A percentile compares a stretch with the other conserved stretches of the same genome.
Evolutionary conservation across 768 basidiomycete genomes (phyloP).

Genomic region (Pleurotus tuber-regium): DNA sequence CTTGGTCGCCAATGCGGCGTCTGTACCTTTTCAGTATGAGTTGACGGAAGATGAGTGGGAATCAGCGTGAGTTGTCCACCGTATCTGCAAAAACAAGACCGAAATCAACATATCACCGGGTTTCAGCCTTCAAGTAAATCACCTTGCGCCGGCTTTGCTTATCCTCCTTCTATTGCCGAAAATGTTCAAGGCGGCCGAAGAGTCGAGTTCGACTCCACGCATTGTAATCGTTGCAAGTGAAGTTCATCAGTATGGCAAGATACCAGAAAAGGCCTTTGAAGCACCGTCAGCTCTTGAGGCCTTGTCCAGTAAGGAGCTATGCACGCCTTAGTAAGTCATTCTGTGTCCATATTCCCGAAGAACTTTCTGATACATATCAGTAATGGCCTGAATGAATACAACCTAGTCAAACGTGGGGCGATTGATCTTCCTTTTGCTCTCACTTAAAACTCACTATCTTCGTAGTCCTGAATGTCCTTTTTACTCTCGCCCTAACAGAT

Average conservation of each 20-base stretch:
- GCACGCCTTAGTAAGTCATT: slow-evolving; percentile 6
- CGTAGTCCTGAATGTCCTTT: slow-evolving; percentile 43
- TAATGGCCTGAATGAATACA: slow-evolving; percentile 23
- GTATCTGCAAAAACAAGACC: background rate
- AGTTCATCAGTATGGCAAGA: slow-evolving; percentile 29
- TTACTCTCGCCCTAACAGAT: slow-evolving; percentile 33
- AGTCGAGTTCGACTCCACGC: slow-evolving; percentile 25
- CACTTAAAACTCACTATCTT: no score
- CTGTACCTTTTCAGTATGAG: slow-evolving; percentile 15
- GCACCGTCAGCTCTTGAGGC: slow-evolving; percentile 26
- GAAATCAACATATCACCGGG: slow-evolving; percentile 24
- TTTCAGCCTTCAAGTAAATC: slow-evolving; percentile 50
- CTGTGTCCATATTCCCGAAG: background rate
- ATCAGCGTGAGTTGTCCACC: slow-evolving; percentile 25
- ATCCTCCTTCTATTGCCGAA: slow-evolving; percentile 40
- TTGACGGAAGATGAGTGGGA: slow-evolving; percentile 47
- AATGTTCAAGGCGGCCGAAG: slow-evolving; percentile 35
- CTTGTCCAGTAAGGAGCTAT: slow-evolving; percentile 30
- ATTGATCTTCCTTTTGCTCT: background rate
- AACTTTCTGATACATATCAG: slow-evolving; percentile 3
- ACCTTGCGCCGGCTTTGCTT: slow-evolving; percentile 38
- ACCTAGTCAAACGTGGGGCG: slow-evolving; percentile 32
- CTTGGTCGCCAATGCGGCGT: slow-evolving; percentile 43
- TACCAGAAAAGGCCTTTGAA: slow-evolving; percentile 24
- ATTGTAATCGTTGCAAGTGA: slow-evolving; percentile 44